Percentiles rank a stretch among this genome's conserved stretches.
phyloP scores from a whole-genome alignment of 352 stramenopile species.

The Phytophthora uliginosa region DNA sequence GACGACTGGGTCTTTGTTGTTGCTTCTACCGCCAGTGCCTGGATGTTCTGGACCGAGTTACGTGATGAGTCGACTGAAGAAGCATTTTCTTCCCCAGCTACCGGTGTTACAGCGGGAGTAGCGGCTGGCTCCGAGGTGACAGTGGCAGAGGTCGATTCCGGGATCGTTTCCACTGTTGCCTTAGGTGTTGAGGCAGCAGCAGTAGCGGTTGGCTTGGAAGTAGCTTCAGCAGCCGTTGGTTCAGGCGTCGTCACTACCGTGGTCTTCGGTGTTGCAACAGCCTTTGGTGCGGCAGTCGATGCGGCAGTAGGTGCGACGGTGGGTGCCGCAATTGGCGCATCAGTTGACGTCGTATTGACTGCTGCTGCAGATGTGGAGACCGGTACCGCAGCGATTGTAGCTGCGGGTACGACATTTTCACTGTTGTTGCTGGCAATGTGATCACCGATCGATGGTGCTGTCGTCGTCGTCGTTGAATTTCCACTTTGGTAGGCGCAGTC shows the following conservation, averaged over 20 bases:
- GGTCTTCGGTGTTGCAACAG: not conserved
- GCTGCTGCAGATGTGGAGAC: slow-evolving; percentile 12
- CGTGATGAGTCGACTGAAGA: slow-evolving; percentile 5
- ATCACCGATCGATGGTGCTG: slow-evolving; percentile 12
- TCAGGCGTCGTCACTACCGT: slow-evolving; percentile 8
- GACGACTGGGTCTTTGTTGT: slow-evolving; percentile 21
- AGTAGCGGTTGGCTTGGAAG: slow-evolving; percentile 9
- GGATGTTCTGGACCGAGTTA: slow-evolving; percentile 10
- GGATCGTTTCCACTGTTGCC: slow-evolving; percentile 15
- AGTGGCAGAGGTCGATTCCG: slow-evolving; percentile 4
- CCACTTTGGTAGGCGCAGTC: slow-evolving; percentile 52
- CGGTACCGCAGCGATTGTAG: slow-evolving; percentile 7
- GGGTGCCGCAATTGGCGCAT: slow-evolving; percentile 9
- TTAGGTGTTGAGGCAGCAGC: not conserved
- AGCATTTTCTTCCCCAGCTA: too few relatives aligned
- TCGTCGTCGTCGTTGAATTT: slow-evolving; percentile 18
- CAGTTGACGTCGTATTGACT: slow-evolving; percentile 13
- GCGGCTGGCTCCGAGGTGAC: slow-evolving; percentile 10
- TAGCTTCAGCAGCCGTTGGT: not conserved
- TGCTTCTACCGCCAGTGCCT: slow-evolving; percentile 25
- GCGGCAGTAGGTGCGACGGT: slow-evolving; percentile 1
- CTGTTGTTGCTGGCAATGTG: slow-evolving; percentile 15
- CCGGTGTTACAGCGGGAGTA: not conserved
- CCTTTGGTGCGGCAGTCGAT: slow-evolving; percentile 4
- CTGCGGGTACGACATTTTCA: not conserved